Evolutionary conservation across 2,329 filamentous ascomycete genomes (phyloP).

Genomic region (Ophiosphaerella korrae): DNA sequence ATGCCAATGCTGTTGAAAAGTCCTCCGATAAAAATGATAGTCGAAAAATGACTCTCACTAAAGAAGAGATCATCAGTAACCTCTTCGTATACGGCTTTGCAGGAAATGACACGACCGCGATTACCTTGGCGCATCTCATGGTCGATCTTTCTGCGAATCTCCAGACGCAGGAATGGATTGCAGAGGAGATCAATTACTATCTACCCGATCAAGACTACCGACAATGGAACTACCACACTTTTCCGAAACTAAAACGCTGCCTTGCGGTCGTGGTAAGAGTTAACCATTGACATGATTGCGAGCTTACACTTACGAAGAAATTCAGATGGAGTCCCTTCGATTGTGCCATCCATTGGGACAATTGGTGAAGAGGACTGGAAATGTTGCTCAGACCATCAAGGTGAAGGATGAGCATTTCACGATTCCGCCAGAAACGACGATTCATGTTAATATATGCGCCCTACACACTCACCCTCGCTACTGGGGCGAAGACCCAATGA

Average conservation of each 20-base stretch:
- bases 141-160: constrained; percentile 53
- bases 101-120: constrained; percentile 58
- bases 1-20: constrained; percentile 33
- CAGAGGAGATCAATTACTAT: constrained; percentile 47
- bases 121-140: constrained; percentile 49
- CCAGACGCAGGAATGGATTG: constrained; percentile 54
- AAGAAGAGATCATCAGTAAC: constrained; percentile 46
- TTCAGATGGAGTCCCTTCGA: constrained; percentile 21
- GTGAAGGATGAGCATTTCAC: constrained; percentile 7
- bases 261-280: neutral
- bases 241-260: constrained; percentile 9
- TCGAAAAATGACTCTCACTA: constrained; percentile 1
- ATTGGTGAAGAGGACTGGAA: constrained; percentile 8
- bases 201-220: neutral
- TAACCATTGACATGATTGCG: too few relatives aligned
- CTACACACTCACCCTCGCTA: neutral
- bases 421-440: neutral
- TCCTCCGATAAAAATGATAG: neutral
- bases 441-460: neutral
- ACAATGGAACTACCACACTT: constrained; percentile 10
- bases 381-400: constrained; percentile 2
- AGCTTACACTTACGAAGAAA: too few relatives aligned
- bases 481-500: constrained; percentile 1
- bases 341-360: constrained; percentile 9
- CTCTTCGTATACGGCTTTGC: constrained; percentile 57